Conservation (phyloP, 495 filamentous ascomycete genomes). For the Physcia stellaris region DNA sequence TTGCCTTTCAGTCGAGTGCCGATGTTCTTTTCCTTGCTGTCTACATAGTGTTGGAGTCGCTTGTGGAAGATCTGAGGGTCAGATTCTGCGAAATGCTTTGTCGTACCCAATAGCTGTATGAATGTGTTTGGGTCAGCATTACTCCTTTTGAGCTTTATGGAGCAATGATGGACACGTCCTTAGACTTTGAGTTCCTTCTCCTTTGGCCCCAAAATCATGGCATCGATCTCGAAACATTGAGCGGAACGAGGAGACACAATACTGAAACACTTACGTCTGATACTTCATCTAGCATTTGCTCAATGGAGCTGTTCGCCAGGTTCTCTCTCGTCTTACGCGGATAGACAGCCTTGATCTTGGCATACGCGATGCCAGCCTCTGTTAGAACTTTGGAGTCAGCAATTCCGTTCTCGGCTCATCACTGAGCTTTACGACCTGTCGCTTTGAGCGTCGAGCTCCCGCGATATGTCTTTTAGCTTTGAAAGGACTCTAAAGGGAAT, state of each 20-base stretch:
- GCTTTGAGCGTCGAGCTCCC: neutral
- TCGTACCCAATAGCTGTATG: conserved; percentile 40
- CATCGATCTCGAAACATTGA: too few species aligned
- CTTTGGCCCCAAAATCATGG: too few species aligned
- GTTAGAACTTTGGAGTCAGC: conserved; percentile 11
- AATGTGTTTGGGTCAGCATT: too few species aligned
- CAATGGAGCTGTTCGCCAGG: conserved; percentile 22
- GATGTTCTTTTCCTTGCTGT: conserved; percentile 34
- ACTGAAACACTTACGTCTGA: too few species aligned
- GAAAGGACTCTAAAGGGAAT: neutral
- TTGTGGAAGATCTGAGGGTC: conserved; percentile 28
- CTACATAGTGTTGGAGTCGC: conserved; percentile 32
- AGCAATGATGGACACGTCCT: too few species aligned
- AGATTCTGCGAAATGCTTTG: conserved; percentile 24
- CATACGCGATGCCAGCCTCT: conserved; percentile 44
- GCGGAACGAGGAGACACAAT: too few species aligned
- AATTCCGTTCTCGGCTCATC: neutral
- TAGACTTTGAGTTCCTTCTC: too few species aligned
- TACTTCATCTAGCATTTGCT: conserved; percentile 26
- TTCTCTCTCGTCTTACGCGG: conserved; percentile 38
- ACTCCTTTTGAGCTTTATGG: too few species aligned
- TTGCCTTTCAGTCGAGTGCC: conserved; percentile 22
- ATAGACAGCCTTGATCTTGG: conserved; percentile 54
- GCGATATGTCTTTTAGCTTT: too few species aligned
- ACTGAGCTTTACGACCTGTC: neutral